Conservation (phyloP, 108 stramenopile genomes). For the Asterionellopsis glacialis region DNA sequence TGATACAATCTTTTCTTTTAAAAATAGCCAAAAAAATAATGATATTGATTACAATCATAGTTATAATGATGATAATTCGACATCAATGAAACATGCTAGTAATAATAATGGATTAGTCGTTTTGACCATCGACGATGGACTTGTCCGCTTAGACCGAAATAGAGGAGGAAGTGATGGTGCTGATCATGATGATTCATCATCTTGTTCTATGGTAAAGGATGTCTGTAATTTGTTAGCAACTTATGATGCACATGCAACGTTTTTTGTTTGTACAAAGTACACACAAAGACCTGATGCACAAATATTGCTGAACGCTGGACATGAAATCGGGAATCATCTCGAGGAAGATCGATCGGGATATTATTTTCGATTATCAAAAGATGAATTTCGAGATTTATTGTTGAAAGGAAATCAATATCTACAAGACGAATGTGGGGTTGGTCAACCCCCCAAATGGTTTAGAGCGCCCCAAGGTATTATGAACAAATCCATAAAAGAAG, state of each 20-base stretch:
- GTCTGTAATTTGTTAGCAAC: not conserved
- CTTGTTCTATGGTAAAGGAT: too few relatives aligned
- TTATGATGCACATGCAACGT: constrained; percentile 9
- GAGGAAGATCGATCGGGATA: not conserved
- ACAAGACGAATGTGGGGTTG: not conserved
- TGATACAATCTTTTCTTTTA: not conserved
- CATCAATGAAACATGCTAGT: too few relatives aligned
- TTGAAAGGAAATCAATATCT: not conserved
- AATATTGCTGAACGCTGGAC: constrained; percentile 4
- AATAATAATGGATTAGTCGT: constrained; percentile 1
- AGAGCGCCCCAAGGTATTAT: constrained; percentile 8
- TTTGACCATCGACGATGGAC: constrained; percentile 13
- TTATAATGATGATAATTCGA: too few relatives aligned
- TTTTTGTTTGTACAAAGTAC: constrained; percentile 11
- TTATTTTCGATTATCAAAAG: not conserved
- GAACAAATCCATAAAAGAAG: not conserved
- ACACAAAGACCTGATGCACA: not conserved
- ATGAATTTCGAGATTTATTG: not conserved
- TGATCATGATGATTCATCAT: too few relatives aligned
- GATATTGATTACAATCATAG: too few relatives aligned
- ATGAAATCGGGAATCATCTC: constrained; percentile 11
- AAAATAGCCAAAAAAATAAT: not conserved
- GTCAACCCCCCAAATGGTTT: not conserved
- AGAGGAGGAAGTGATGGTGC: too few relatives aligned
- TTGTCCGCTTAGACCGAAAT: not conserved